A percentile compares a stretch with the other conserved stretches of the same genome.
phyloP scores from a whole-genome alignment of 1,284 basidiomycete species.

The Rhodotorula mucilaginosa region DNA sequence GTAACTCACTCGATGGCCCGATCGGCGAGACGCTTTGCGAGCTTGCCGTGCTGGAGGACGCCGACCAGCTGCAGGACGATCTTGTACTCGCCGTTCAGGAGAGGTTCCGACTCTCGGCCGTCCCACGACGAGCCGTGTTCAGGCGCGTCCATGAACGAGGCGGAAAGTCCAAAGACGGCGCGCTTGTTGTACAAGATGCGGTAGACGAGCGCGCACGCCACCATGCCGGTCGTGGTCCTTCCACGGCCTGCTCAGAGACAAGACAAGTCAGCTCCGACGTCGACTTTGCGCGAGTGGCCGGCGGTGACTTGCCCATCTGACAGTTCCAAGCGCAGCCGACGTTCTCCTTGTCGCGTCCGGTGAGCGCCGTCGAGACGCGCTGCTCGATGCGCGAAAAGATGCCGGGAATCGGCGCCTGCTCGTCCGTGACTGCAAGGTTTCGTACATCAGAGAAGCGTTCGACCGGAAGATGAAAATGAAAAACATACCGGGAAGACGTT shows the following conservation, averaged over 20 bases:
- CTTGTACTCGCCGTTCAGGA: constrained; percentile 82
- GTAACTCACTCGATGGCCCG: constrained; percentile 65
- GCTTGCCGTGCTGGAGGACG: constrained; percentile 71
- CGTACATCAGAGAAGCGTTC: neutral
- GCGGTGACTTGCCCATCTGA: constrained; percentile 15
- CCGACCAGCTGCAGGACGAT: constrained; percentile 90
- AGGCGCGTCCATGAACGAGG: constrained; percentile 31
- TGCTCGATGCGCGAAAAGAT: constrained; percentile 75
- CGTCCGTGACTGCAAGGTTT: constrained; percentile 68
- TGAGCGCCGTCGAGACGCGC: constrained; percentile 65
- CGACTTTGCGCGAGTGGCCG: constrained; percentile 63
- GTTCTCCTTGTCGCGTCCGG: constrained; percentile 51
- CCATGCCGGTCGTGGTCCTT: constrained; percentile 80
- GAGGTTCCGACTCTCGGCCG: constrained; percentile 48
- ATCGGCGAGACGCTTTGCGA: constrained; percentile 91
- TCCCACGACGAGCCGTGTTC: constrained; percentile 40
- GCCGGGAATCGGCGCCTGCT: constrained; percentile 86
- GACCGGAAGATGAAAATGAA: neutral
- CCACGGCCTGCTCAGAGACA: constrained; percentile 59
- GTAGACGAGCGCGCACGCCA: constrained; percentile 80
- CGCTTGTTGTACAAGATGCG: constrained; percentile 57
- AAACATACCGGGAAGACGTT: constrained; percentile 62
- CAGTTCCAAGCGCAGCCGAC: constrained; percentile 17
- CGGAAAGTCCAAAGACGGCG: neutral
- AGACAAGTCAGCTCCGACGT: constrained; percentile 44